Base-by-base conservation (phyloP, 345 rosid species). In the Hypericum androsaemum region DNA sequence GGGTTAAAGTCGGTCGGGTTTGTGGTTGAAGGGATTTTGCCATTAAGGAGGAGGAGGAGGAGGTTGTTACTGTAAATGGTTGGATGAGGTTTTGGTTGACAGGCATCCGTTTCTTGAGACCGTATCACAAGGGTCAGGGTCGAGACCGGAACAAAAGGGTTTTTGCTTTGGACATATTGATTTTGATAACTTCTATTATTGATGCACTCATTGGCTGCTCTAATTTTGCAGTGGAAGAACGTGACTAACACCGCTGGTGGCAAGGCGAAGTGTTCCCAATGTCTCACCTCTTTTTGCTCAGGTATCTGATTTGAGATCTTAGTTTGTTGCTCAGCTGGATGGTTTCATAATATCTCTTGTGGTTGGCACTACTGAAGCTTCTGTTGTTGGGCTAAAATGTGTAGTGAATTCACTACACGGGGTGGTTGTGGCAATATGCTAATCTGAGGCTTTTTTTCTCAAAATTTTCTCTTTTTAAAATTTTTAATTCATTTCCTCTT, bases 221-320 rank as follows among this genome's bases (percentile, higher is more conserved):
- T 47, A 43, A 52, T 59, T 37, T 55, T 70, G 47, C 88, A 89
- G 97, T 89, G 97, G 97, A 75, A 75, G 63, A 78, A 61, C 44
- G 89, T 86, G 66, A 89, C 97, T 47, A 89, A 89, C 71, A 84
- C 88, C 5, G 52, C 57, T 89, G 95, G 97, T 89, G 97, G 97
- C 95, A 89, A 89, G 68, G 39, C 77, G 86, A 77, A 57, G 66
- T 52, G 65, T 64, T 12, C 81, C 94, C 50, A 80, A 81, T 74
- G 64, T 72, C 63, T 74, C 70, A 51, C 78, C 95, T 54, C 83
- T 89, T 66, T 89, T 89, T 64, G 37, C 70, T 43, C 77, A 58
- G 62, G 39, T 71, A 61, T 52, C 71, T 62, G 22, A 22, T 64
- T 68, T 62, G 53, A 58, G 57, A 28, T 83, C 89, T 40, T 94